phyloP scores from a whole-genome alignment of 176 grass and related monocot genomes.

The Rhipidocladum racemiflorum region DNA sequence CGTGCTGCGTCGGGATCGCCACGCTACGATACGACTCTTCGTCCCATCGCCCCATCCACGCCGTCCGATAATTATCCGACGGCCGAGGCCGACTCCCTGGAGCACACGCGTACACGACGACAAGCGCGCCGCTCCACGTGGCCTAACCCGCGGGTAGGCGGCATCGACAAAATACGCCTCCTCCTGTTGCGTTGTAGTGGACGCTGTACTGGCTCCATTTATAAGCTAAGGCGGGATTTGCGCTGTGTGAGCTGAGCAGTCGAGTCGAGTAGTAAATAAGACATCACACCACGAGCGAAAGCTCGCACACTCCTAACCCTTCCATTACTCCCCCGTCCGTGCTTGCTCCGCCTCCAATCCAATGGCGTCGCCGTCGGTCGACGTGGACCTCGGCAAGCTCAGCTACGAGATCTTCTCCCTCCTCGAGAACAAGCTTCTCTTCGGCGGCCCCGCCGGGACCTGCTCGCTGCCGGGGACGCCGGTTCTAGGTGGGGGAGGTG shows the following conservation, averaged over 20 bases:
- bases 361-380: conserved; percentile 28
- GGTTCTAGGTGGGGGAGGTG: accelerated
- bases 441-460: conserved; percentile 8
- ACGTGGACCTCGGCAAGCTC: conserved; percentile 72
- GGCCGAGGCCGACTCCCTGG: background rate
- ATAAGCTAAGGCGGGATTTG: conserved; percentile 18
- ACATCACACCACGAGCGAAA: conserved; percentile 39
- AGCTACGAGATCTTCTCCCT: conserved; percentile 97
- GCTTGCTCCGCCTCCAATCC: background rate
- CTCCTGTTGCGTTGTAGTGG: background rate
- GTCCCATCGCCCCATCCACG: no score
- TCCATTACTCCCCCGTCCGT: background rate
- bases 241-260: conserved; percentile 23
- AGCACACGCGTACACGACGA: background rate
- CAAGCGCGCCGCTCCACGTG: background rate
- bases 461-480: conserved; percentile 35
- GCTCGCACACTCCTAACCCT: conserved; percentile 23
- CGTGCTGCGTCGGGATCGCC: no score
- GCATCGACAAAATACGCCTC: accelerated
- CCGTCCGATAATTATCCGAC: background rate
- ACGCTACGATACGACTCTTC: background rate
- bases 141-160: background rate
- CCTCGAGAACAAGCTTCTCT: conserved; percentile 90
- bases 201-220: background rate
- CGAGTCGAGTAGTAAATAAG: background rate